Conservation (phyloP, 257 asterid genomes). For the Fraxinus anomala region DNA sequence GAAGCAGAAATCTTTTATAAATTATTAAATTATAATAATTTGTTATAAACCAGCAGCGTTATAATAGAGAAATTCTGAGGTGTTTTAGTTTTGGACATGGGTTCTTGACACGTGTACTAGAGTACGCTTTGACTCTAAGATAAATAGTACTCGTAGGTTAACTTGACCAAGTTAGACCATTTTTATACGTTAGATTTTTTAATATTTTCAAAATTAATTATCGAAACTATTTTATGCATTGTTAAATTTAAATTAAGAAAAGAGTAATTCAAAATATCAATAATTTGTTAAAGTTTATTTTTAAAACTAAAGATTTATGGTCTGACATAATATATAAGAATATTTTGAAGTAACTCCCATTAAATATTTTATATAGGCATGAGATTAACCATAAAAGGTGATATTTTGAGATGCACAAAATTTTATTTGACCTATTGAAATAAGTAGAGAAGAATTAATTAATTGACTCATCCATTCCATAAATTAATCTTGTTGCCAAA, state of each 20-base stretch:
- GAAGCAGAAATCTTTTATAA: slow-evolving; percentile 10
- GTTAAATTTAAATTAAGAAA: background rate
- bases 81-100: slow-evolving; percentile 11
- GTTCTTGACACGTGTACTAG: slow-evolving; percentile 36
- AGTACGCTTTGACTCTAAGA: slow-evolving; percentile 28
- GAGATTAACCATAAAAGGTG: no score
- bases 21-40: background rate
- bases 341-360: no score
- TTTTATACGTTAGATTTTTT: background rate
- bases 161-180: background rate
- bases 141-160: background rate
- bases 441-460: no score
- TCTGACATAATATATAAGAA: no score
- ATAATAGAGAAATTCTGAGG: background rate
- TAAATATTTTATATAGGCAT: no score
- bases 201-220: background rate
- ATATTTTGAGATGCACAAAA: no score
- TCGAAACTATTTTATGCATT: background rate
- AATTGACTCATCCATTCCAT: no score
- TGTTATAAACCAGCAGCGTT: background rate
- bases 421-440: no score
- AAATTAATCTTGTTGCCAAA: no score
- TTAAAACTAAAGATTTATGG: no score
- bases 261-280: no score
- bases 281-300: no score